phyloP scores from a whole-genome alignment of 2,329 filamentous ascomycete species.

The Pleomassaria siparia region DNA sequence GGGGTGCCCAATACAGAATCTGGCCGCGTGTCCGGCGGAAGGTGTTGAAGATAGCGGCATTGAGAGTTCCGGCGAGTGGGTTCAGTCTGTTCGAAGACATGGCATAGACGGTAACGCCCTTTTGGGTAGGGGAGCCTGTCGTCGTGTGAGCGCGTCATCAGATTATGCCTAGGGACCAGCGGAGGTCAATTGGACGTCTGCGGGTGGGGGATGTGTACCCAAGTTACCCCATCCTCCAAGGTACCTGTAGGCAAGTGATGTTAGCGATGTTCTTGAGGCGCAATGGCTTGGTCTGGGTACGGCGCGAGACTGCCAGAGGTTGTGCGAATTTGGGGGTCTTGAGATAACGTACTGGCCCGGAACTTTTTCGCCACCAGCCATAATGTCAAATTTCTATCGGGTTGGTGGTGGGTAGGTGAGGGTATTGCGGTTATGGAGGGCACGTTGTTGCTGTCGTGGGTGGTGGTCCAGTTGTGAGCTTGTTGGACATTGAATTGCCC shows the following conservation, averaged over 20 bases:
- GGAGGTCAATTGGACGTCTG: background rate
- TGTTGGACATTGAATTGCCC: conserved; percentile 2
- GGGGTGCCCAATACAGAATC: conserved; percentile 81
- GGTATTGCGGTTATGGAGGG: conserved; percentile 4
- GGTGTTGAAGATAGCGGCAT: conserved; percentile 89
- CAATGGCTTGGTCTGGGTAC: conserved; percentile 2
- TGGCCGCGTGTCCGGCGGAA: conserved; percentile 82
- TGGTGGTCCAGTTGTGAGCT: background rate
- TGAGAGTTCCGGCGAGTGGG: conserved; percentile 70
- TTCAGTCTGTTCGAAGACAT: conserved; percentile 83
- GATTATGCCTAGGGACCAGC: background rate
- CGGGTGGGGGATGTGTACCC: conserved; percentile 9
- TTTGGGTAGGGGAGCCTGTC: conserved; percentile 46
- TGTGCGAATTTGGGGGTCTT: conserved; percentile 2
- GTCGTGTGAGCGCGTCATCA: conserved; percentile 4
- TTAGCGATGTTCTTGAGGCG: conserved; percentile 7
- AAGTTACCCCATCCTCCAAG: conserved; percentile 19
- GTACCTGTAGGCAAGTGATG: conserved; percentile 13
- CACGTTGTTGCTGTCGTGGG: conserved; percentile 1
- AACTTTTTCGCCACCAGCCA: conserved; percentile 19
- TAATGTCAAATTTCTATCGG: conserved; percentile 11
- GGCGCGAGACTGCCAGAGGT: background rate
- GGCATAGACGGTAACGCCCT: conserved; percentile 66
- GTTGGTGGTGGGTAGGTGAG: background rate
- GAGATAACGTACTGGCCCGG: conserved; percentile 17